Base-by-base conservation (phyloP, 1,284 basidiomycete genomes). In the Moesziomyces sp. region DNA sequence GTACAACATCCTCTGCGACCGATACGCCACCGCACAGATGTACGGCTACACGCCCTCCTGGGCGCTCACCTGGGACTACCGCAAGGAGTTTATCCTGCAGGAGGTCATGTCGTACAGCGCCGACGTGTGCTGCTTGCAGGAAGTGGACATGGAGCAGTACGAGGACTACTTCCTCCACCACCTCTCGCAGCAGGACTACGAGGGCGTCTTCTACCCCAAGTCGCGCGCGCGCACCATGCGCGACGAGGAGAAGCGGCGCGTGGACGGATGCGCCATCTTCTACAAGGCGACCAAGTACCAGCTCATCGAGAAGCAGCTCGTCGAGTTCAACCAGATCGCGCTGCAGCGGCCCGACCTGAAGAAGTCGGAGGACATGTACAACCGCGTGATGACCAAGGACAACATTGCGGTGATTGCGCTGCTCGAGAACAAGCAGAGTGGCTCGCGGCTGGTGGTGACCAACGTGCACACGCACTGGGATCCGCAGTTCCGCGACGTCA, bases 311-410 rank as follows among this genome's bases (percentile, higher is more conserved):
- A 93, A 93, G 80, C 92, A 95, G 73, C 89, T 96, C 45, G 89
- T 99, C 84, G 97, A 99, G 85, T 99, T 96, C 87, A 93, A 92
- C 85, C 90, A 93, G 60, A 89, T 95, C 65, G 95, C 95, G 8
- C 92, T 98, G 88, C 92, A 94, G 81, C 91, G 94, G 52, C 89
- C 91, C 46, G 96, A 99, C 84, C 96, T 98, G 86, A 94, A 96
- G 86, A 96, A 94, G 87, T 97, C 95, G 5, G 94, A 99, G 82
- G 96, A 98, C 86, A 96, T 99, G 94, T 99, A 98, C 88, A 98
- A 98, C 84, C 93, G 97, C 54, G 94, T 99, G 62, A 90, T 97
- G 83, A 92, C 92, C 71, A 94, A 95, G 84, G 97, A 98, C 86
- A 91, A 98, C 83, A 93, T 99, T 74, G 94, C 93, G 42, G 90